Evolutionary conservation across 441 rosid species (phyloP), one percentile per base, ranked within the genome.

Genomic region (Raphanus hybrid): DNA sequence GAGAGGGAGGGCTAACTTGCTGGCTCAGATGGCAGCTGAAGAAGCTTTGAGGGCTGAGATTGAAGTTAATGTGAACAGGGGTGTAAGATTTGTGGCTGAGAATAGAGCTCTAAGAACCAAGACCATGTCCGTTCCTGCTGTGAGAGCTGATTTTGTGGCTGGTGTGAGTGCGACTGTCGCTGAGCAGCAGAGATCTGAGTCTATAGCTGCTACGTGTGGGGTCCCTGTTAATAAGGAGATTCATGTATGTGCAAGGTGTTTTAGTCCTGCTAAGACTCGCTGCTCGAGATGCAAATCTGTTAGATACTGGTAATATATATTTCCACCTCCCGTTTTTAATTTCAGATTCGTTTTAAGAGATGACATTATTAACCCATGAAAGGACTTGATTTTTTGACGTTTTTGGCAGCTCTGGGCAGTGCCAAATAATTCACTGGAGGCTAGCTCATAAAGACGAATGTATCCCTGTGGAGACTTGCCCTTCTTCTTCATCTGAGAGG

Each of bases 401-500:
- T 75, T 43, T 23, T 23, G 80, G 86, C 89, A 92, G 97, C 84
- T 93, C 98, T 26, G 97, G 96, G 34, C 87, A 84, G 85, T 93
- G 98, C 79, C 98, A 93, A 82, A 90, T 93, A 83, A 82, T 88
- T 85, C 98, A 93, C 76, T 93, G 98, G 98, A 91, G 96, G 88
- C 80, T 83, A 86, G 85, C 81, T 69, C 98, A 93, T 70, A 87
- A 83, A 79, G 85, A 88, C 52, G 95, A 91, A 74, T 93, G 98
- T 84, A 81, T 81, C 60, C 87, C 65, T 6, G 74, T 84, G 79
- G 90, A 83, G 50, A 76, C 82, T 52, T 77, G 83, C 72, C 77
- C 88, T 64, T 48, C 88, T 64, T 48, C 82, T 69, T 81, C 89
- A 61, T 83, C 87, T 75, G 85, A 81, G 69, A 64, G 65, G 61